Evolutionary conservation across 1,139 yeast species (phyloP), one percentile per base, ranked within the genome.

Genomic region (Blastobotrys capitulatus): DNA sequence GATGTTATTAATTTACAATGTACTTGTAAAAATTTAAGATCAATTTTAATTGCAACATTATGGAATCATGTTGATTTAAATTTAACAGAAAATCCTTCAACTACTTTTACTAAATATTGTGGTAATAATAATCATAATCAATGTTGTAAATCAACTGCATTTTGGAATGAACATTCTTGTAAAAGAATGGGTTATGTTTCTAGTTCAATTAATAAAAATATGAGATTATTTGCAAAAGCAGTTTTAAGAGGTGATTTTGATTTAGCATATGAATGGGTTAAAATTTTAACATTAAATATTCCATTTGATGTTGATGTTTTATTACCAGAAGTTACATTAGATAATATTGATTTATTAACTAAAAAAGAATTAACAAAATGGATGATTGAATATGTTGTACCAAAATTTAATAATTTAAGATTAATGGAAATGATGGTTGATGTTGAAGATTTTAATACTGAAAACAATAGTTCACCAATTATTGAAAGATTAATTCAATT

Each of bases 51-150:
- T 16, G 42, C 47, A 26, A 35, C 42, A 42, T 25, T 49, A 32
- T 49, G 52, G 52, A 38, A 37, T 13, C 52, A 49, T 34, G 47
- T 49, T 25, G 45, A 49, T 35, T 26, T 46, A 43, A 34, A 31
- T 13, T 15, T 27, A 12, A 10, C 42, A 6, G 42, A 38, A 10
- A 37, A 25, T 13, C 40, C 16, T n/a, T 20, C 22, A 5, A 18
- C 31, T 13, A 38, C n/a, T 29, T 32, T 46, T 40, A 19, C 35
- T 22, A 34, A 18, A 36, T 46, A 46, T 19, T 15, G 29, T 9
- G 48, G 44, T 12, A 36, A 22, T 32, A 36, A 25, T 22, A 47
- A 42, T 40, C 44, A 32, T 38, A 42, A 27, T 43, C 44, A 46
- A n/a, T 42, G 40, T 19, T 42, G 47, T 42, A 42, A 49, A 36